Base-by-base conservation (phyloP, 345 rosid genomes). In the Noccaea caerulescens region DNA sequence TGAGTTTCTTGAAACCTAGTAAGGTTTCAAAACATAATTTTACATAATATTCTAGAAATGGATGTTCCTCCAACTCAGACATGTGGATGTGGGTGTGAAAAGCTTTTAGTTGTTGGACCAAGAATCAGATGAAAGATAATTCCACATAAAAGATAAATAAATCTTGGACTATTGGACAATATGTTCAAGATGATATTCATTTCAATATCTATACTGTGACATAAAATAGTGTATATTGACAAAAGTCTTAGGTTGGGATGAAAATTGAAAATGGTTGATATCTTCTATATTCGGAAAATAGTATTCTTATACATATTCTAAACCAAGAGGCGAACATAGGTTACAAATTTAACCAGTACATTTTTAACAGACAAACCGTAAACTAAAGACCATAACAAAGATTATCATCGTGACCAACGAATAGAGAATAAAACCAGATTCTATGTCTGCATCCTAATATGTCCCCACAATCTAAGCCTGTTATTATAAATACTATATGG, bases 401-500 rank as follows among this genome's bases (percentile, higher is more conserved):
- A 46, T 65, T 65, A 66, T 72, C 65, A 1, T 66, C 13, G 8
- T 42, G 72, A 59, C 49, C 14, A 52, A 13, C n/a, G 43, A 6
- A 33, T 27, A 30, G 47, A 59, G 43, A 63, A 67, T 66, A 42
- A 66, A 65, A 74, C 41, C 72, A 58, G 62, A 67, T 67, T 67
- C 68, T 43, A 67, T 20, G 32, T 39, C 56, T 51, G 34, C 63
- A n/a, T 74, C 68, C 60, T 57, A 60, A 7, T 13, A 45, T 68
- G 69, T 68, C 79, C 79, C 79, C 79, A 75, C 79, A 68, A 53
- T 52, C 69, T 44, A 52, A 41, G 33, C 51, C 53, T 54, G 9
- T 45, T 4, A 30, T 51, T 42, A 10, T 45, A 34, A 44, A 20
- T 58, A 39, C 52, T 58, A 66, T 27, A 66, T 42, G 73, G 45